phyloP scores from a whole-genome alignment of 768 basidiomycete genomes.

The Termitomyces eurrhizus region DNA sequence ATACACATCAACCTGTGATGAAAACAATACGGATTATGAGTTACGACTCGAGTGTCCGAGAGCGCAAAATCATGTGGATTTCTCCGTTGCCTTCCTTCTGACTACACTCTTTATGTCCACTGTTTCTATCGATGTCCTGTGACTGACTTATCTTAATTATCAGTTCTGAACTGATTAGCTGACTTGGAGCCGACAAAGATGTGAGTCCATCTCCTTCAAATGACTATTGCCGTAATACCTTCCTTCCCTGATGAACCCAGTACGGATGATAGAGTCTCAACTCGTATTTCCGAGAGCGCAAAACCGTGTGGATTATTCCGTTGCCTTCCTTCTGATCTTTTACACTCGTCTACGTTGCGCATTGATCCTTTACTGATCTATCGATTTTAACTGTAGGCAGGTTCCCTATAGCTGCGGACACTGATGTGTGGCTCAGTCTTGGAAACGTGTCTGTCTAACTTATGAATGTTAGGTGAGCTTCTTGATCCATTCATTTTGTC shows the following conservation, averaged over 20 bases:
- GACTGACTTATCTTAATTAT: slow-evolving; percentile 1
- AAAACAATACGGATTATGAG: slow-evolving; percentile 16
- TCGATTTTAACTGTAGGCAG: neutral
- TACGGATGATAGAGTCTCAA: slow-evolving; percentile 20
- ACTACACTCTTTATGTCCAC: neutral
- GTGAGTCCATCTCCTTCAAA: slow-evolving; percentile 6
- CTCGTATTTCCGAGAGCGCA: slow-evolving; percentile 20
- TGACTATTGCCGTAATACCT: neutral
- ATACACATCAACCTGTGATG: neutral
- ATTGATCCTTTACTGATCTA: neutral
- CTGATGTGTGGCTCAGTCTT: neutral
- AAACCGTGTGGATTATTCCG: slow-evolving; percentile 47
- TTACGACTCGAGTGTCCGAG: slow-evolving; percentile 16
- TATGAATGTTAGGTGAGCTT: neutral
- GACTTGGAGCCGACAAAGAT: neutral
- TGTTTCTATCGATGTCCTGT: neutral
- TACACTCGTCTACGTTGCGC: neutral
- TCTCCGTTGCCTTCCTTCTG: slow-evolving; percentile 55
- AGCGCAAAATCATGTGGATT: slow-evolving; percentile 37
- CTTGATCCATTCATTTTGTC: neutral
- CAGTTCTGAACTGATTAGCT: neutral
- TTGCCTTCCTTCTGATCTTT: slow-evolving; percentile 56
- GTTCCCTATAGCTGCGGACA: neutral
- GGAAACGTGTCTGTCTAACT: neutral
- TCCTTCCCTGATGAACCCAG: slow-evolving; percentile 12